Conservation (phyloP, 345 rosid genomes). For the Populus pruinosa region DNA sequence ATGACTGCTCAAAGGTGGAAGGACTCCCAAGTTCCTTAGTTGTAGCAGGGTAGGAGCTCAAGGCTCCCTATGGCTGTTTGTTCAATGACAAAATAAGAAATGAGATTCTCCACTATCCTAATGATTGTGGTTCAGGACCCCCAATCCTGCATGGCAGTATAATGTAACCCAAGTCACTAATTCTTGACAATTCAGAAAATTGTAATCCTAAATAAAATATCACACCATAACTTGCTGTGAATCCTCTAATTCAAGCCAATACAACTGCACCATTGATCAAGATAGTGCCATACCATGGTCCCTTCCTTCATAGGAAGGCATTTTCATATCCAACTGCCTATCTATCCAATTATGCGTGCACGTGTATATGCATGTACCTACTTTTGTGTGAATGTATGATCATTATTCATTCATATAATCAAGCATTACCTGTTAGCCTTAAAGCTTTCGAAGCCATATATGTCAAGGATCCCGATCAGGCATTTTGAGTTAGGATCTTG, state of each 20-base stretch:
- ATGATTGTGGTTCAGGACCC: background rate
- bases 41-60: background rate
- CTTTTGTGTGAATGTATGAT: too few relatives aligned
- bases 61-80: background rate
- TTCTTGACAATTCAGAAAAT: background rate
- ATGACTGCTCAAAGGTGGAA: background rate
- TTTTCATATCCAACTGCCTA: background rate
- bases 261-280: background rate
- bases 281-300: background rate
- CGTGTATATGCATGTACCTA: too few relatives aligned
- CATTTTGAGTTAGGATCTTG: slow-evolving; percentile 45
- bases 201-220: background rate
- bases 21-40: background rate
- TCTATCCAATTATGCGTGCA: background rate
- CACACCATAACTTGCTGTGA: too few relatives aligned
- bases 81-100: background rate
- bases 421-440: slow-evolving; percentile 64
- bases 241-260: background rate
- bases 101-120: background rate
- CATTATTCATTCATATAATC: background rate
- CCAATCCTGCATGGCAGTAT: background rate
- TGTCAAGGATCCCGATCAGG: slow-evolving; percentile 85
- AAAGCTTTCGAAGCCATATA: slow-evolving; percentile 94
- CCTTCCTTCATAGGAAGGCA: background rate
- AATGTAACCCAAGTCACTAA: background rate